phyloP scores from a whole-genome alignment of 768 basidiomycete genomes.

The Paxillus involutus region DNA sequence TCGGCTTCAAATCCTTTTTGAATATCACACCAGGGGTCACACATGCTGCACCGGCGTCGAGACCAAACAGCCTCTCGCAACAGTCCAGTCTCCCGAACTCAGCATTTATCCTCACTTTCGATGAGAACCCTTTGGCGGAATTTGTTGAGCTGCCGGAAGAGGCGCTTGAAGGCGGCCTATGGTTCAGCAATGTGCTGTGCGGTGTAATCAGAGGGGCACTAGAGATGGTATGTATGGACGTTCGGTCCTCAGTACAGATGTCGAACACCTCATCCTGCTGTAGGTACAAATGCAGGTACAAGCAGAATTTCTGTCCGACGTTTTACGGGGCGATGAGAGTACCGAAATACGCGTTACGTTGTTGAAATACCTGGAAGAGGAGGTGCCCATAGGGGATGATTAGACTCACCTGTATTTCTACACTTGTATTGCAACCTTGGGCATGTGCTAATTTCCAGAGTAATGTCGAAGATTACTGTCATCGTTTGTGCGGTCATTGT shows the following conservation, averaged over 20 bases:
- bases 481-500: neutral
- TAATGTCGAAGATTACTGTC: neutral
- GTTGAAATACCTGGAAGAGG: slow-evolving; percentile 92
- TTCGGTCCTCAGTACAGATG: neutral
- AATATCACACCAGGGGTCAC: slow-evolving; percentile 86
- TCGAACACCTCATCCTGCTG: slow-evolving; percentile 14
- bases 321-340: slow-evolving; percentile 87
- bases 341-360: slow-evolving; percentile 93
- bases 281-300: slow-evolving; percentile 97
- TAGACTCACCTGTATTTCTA: slow-evolving; percentile 38
- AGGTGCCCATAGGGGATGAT: slow-evolving; percentile 91
- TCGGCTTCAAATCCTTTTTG: slow-evolving; percentile 97
- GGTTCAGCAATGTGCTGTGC: slow-evolving; percentile 96
- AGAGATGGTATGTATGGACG: slow-evolving; percentile 77
- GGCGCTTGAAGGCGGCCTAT: slow-evolving; percentile 86
- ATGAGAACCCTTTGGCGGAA: slow-evolving; percentile 95
- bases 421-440: neutral
- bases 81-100: slow-evolving; percentile 47
- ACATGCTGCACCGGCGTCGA: slow-evolving; percentile 58
- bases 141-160: slow-evolving; percentile 97
- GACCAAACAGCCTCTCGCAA: slow-evolving; percentile 41
- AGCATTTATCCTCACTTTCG: slow-evolving; percentile 81
- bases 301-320: slow-evolving; percentile 85
- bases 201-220: slow-evolving; percentile 91
- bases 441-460: slow-evolving; percentile 6